Evolutionary conservation across 139 green algal genomes (phyloP).

Genomic region (Haematococcus lacustris): DNA sequence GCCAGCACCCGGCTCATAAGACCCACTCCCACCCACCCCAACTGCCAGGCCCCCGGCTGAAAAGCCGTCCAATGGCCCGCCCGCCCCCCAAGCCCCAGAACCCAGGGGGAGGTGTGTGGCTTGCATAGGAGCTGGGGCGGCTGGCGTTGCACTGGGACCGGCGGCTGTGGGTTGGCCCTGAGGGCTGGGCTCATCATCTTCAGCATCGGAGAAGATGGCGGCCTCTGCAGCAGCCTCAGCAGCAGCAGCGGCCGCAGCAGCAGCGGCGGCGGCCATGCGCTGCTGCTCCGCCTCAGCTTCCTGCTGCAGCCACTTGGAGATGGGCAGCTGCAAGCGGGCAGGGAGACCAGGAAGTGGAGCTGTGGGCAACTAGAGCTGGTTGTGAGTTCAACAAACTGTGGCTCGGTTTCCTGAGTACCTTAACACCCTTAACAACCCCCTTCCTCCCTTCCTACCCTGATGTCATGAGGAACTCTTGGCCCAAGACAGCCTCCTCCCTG

Average conservation of each 20-base stretch:
- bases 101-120: not conserved
- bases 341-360: no score
- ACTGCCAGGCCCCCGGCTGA: not conserved
- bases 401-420: no score
- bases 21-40: not conserved
- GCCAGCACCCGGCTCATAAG: not conserved
- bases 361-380: no score
- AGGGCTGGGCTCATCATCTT: not conserved
- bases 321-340: slow-evolving; percentile 32
- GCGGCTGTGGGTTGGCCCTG: not conserved
- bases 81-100: not conserved
- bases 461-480: no score
- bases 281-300: slow-evolving; percentile 32
- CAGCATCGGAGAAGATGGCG: not conserved
- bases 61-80: not conserved
- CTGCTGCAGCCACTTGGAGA: slow-evolving; percentile 50
- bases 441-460: no score
- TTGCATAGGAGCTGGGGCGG: no score
- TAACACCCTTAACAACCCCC: no score
- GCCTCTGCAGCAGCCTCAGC: no score
- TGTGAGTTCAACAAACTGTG: no score
- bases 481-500: no score
- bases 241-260: no score
- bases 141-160: not conserved
- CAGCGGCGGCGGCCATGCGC: no score